phyloP scores from a whole-genome alignment of 2,329 filamentous ascomycete genomes.

The Aspergillus neotritici region DNA sequence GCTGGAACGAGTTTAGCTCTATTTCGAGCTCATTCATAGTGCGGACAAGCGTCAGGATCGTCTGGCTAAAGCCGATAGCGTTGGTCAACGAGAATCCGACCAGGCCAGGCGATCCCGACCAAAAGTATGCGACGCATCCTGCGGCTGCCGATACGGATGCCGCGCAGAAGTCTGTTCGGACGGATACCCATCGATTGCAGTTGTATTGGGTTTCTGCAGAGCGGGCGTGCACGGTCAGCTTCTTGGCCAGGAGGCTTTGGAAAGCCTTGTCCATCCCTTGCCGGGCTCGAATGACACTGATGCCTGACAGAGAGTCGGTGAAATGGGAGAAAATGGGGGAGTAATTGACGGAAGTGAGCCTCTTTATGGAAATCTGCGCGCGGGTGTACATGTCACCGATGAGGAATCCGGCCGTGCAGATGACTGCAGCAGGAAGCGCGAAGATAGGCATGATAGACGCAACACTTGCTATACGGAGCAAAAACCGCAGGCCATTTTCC shows the following conservation, averaged over 20 bases:
- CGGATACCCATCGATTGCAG: constrained; percentile 54
- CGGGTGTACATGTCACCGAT: constrained; percentile 50
- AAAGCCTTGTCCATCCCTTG: constrained; percentile 47
- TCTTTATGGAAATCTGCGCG: constrained; percentile 45
- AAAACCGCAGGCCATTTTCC: constrained; percentile 35
- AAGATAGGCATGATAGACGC: constrained; percentile 51
- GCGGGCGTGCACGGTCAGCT: constrained; percentile 45
- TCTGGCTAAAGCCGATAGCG: constrained; percentile 50
- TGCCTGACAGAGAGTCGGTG: constrained; percentile 48
- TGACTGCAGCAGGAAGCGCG: constrained; percentile 43
- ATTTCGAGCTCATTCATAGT: constrained; percentile 54
- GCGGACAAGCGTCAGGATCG: constrained; percentile 49
- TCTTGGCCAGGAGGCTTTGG: constrained; percentile 46
- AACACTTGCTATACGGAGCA: constrained; percentile 46
- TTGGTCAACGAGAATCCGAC: constrained; percentile 55
- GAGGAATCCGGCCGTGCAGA: constrained; percentile 44
- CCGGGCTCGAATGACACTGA: constrained; percentile 50
- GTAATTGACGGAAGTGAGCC: constrained; percentile 44
- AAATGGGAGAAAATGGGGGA: constrained; percentile 56
- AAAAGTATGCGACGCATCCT: constrained; percentile 49
- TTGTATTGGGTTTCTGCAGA: constrained; percentile 50
- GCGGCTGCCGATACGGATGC: constrained; percentile 49
- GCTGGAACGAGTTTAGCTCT: constrained; percentile 44
- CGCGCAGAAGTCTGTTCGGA: constrained; percentile 52
- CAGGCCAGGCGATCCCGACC: constrained; percentile 46